Base-by-base conservation (phyloP, 2,329 filamentous ascomycete genomes). In the Phoma herbarum region DNA sequence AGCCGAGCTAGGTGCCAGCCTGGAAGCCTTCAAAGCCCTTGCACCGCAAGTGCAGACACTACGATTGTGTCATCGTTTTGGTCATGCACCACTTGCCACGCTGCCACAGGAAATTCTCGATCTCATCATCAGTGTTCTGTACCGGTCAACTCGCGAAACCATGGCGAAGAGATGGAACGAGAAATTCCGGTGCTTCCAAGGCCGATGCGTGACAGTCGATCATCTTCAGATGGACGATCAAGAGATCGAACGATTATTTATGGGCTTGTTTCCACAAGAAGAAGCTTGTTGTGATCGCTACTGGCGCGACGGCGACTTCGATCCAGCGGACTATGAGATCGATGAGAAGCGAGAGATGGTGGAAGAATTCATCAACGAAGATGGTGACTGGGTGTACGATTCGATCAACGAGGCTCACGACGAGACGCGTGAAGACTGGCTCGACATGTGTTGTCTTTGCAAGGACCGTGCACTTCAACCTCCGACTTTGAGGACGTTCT, bases 21-120 rank as follows among this genome's bases (percentile, higher is more conserved):
- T 64, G 12, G 44, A 64, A 25, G 45, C 59, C 3, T 60, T 46
- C 25, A 23, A 39, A 4, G 31, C 16, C 2, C 14, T 49, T 2
- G 10, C 29, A 1, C 20, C 22, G 4, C 31, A 39, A 7, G 29
- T 45, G 5, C 37, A 23, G 4, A 46, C 29, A 0, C 16, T 66
- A 3, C 52, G 63, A 1, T 51, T 64, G 6, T 57, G 53, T 29
- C 61, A 64, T 52, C 46, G 61, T 3, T 57, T 58, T 20, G 28
- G 55, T 4, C 14, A 16, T 10, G 37, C n/a, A 6, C n/a, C 47
- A 6, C 53, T 66, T 0, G 54, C 53, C 2, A 26, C 16, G 5
- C 39, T 62, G 1, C 51, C 59, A 1, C 57, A 62, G 28, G 61
- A 64, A 14, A 33, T 66, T 5, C 41, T 63, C 8, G 61, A 29